Conservation (phyloP, 83 land plant genomes). For the Picea abies region DNA sequence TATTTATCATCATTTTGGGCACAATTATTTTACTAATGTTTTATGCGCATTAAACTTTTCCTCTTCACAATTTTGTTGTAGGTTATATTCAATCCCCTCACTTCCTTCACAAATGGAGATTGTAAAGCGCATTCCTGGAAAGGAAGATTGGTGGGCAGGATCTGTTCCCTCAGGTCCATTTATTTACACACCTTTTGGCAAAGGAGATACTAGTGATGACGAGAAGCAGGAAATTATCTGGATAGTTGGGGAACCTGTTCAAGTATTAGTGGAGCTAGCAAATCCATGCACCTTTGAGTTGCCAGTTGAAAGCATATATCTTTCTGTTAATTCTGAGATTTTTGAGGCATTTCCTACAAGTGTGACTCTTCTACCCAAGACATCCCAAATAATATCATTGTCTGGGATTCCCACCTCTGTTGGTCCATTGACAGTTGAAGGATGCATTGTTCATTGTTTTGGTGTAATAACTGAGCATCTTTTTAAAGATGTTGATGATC, state of each 20-base stretch:
- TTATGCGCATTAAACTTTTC: not conserved
- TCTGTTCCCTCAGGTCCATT: slow-evolving; percentile 93
- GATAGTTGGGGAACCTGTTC: slow-evolving; percentile 97
- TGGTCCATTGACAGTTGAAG: slow-evolving; percentile 78
- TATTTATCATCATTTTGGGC: not conserved
- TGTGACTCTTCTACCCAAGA: slow-evolving; percentile 72
- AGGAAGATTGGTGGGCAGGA: slow-evolving; percentile 97
- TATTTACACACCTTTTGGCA: slow-evolving; percentile 93
- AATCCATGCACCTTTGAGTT: slow-evolving; percentile 97
- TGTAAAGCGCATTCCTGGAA: slow-evolving; percentile 66
- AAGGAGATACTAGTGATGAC: slow-evolving; percentile 53
- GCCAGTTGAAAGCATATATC: slow-evolving; percentile 86
- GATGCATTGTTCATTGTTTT: slow-evolving; percentile 90
- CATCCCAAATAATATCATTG: slow-evolving; percentile 71
- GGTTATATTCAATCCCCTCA: slow-evolving; percentile 75
- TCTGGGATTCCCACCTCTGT: slow-evolving; percentile 86
- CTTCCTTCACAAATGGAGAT: slow-evolving; percentile 82
- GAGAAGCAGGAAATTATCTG: slow-evolving; percentile 72
- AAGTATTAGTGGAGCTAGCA: slow-evolving; percentile 91
- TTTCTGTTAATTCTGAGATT: slow-evolving; percentile 77
- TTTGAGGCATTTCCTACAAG: slow-evolving; percentile 88
- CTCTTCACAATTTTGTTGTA: slow-evolving; percentile 14
- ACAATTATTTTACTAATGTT: not conserved
- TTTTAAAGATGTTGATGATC: slow-evolving; percentile 81
- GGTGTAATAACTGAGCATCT: slow-evolving; percentile 92